phyloP scores from a whole-genome alignment of 176 grass and related monocot genomes.

The Tuctoria greenei region DNA sequence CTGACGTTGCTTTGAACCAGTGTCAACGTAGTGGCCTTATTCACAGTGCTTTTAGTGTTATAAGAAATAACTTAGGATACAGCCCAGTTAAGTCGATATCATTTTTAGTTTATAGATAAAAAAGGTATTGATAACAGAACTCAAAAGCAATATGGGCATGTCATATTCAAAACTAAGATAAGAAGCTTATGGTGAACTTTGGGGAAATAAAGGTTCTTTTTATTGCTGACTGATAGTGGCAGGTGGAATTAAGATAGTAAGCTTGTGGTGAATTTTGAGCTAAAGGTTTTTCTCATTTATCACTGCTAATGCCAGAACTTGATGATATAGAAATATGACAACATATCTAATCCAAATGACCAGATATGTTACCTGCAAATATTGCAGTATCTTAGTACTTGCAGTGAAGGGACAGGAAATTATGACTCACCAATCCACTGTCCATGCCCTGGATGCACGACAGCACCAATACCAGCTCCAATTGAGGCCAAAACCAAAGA shows the following conservation, averaged over 20 bases:
- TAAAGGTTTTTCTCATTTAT: neutral
- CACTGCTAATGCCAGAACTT: neutral
- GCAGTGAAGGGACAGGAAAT: slow-evolving; percentile 15
- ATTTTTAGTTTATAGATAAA: neutral
- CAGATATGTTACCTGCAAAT: no score
- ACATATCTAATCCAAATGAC: no score
- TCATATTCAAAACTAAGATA: neutral
- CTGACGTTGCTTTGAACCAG: neutral
- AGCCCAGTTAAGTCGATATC: neutral
- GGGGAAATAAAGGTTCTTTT: neutral
- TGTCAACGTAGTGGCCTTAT: slow-evolving; percentile 2
- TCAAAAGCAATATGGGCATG: neutral
- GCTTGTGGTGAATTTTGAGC: slow-evolving; percentile 4
- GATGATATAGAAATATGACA: neutral
- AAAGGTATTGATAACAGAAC: neutral
- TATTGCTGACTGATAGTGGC: neutral
- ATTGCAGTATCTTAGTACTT: slow-evolving; percentile 8
- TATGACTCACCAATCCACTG: slow-evolving; percentile 90
- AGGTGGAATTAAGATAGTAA: neutral
- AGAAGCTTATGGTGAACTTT: slow-evolving; percentile 13
- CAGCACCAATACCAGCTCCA: slow-evolving; percentile 79
- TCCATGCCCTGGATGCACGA: slow-evolving; percentile 76
- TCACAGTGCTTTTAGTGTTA: neutral
- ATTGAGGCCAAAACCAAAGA: slow-evolving; percentile 90
- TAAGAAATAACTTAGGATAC: neutral